Conservation (phyloP, 2,329 filamentous ascomycete species). For the Microcyclosporella mali region DNA sequence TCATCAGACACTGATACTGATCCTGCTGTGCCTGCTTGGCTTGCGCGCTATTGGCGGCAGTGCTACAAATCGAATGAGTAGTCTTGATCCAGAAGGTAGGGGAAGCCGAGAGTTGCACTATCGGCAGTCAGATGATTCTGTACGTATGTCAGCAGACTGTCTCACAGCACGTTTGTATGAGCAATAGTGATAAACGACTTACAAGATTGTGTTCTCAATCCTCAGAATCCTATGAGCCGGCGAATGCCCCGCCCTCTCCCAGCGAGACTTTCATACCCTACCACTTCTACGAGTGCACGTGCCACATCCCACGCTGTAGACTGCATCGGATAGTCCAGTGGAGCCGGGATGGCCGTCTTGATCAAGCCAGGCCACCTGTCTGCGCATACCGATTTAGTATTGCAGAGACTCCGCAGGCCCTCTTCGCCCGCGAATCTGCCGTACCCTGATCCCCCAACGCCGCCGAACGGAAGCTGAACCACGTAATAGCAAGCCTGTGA, state of each 20-base stretch:
- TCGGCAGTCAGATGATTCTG: no score
- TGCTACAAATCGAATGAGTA: neutral
- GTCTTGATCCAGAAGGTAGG: neutral
- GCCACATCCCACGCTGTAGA: constrained; percentile 37
- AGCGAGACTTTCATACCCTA: constrained; percentile 39
- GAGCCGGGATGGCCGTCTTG: constrained; percentile 71
- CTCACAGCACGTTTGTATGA: no score
- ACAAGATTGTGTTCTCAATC: neutral
- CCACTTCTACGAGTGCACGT: constrained; percentile 43
- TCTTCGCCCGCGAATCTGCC: constrained; percentile 89
- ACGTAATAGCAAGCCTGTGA: constrained; percentile 66
- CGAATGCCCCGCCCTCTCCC: constrained; percentile 37
- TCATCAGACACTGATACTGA: no score
- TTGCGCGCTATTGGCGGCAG: no score
- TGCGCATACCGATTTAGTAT: constrained; percentile 77
- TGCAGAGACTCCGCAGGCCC: constrained; percentile 76
- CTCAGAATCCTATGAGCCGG: constrained; percentile 29
- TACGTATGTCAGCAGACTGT: no score
- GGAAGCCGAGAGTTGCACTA: no score
- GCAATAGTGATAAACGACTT: no score
- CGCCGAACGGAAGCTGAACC: constrained; percentile 90
- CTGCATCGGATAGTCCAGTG: constrained; percentile 72
- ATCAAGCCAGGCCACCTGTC: constrained; percentile 57
- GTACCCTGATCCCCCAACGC: constrained; percentile 79
- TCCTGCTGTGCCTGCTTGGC: no score